Base-by-base conservation (phyloP, 2,329 filamentous ascomycete species). In the Phialophora tarda region DNA sequence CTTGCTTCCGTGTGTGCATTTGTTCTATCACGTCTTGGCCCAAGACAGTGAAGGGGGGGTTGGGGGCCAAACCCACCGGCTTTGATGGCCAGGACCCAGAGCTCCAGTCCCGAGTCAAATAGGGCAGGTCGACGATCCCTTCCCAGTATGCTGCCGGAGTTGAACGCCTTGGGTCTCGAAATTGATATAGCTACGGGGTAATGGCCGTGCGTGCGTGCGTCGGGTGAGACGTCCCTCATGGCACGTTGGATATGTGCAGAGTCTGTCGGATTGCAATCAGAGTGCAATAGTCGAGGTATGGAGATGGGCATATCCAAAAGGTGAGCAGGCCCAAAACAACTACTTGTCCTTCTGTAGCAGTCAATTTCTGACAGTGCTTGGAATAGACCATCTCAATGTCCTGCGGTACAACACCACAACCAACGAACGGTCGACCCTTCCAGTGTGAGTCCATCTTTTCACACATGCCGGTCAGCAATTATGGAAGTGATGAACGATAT, bases 391-490 rank as follows among this genome's bases (percentile, higher is more conserved):
- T 7, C 8, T 32, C 53, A 55, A 55, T 2, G 14, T n/a, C 24
- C 26, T 34, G 24, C 53, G 8, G 14, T 11, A 34, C 24, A 55
- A 30, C 23, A 10, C 26, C 53, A 30, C n/a, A 34, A 4, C 26
- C n/a, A n/a, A 32, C 26, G 30, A 24, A 60, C 11, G 3, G n/a
- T n/a, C n/a, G 50, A 21, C n/a, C 32, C n/a, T 5, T 17, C 7
- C 23, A 41, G 47, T 10, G 32, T 60, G 47, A 38, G n/a, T 28
- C n/a, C 44, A 24, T 51, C 8, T 17, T 11, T 50, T 4, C 44
- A 53, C 28, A 24, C 47, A 53, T 41, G n/a, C 26, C 21, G n/a
- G 58, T 30, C 30, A 24, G 30, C 47, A n/a, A 59, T 23, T n/a
- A 11, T 44, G 10, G 47, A 26, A 17, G 47, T 23, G 21, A 34